Evolutionary conservation across 768 basidiomycete genomes (phyloP).

Genomic region (Cystofilobasidium bisporidii): DNA sequence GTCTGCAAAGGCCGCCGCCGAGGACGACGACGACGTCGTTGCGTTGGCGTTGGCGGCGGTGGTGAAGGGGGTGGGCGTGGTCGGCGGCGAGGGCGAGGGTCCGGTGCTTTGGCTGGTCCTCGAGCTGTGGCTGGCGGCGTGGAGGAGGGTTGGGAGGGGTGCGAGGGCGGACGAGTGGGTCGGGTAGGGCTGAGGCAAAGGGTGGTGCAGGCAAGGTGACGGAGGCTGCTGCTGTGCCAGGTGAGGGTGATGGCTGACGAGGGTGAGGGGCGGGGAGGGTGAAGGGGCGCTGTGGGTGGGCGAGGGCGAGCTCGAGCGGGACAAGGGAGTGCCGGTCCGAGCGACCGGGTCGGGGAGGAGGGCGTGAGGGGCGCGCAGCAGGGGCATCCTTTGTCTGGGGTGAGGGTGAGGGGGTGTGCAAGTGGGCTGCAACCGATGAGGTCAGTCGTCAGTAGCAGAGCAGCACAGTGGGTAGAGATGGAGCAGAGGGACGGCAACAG

Average conservation of each 20-base stretch:
- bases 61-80: background rate
- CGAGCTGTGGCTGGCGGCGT: background rate
- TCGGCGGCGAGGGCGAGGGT: slow-evolving; percentile 3
- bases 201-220: background rate
- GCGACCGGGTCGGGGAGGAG: slow-evolving; percentile 4
- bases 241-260: background rate
- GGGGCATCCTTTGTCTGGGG: background rate
- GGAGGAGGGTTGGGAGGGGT: background rate
- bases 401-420: background rate
- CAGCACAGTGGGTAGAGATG: too few species aligned
- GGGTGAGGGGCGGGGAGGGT: background rate
- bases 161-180: background rate
- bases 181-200: background rate
- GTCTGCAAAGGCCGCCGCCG: background rate
- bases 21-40: background rate
- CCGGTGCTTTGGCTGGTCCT: background rate
- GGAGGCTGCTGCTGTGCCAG: background rate
- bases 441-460: too few species aligned
- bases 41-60: background rate
- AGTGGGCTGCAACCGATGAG: too few species aligned
- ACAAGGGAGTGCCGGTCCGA: slow-evolving; percentile 2
- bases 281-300: background rate
- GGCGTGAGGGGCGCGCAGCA: background rate
- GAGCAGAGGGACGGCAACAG: too few species aligned
- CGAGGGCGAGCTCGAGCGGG: background rate